Evolutionary conservation across 345 rosid species (phyloP), one percentile per base, ranked within the genome.

Genomic region (Eutrema heterophyllum): DNA sequence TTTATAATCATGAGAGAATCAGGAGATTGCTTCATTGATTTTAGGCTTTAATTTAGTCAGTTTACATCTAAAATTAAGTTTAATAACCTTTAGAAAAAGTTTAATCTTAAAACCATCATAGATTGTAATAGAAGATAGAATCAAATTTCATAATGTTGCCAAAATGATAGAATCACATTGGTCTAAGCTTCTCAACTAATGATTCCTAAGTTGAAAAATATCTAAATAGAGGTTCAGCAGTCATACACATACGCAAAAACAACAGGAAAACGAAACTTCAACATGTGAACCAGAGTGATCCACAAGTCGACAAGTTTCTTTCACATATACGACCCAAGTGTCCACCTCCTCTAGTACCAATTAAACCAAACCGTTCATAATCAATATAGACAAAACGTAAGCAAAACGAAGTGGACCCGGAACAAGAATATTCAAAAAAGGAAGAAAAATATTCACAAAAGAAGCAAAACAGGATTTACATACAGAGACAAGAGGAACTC

Each of bases 381-480:
- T 41, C 53, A 3, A 26, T 33, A n/a, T 29, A 35, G 40, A 73
- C 65, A 55, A 73, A 64, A 7, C 6, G 45, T 9, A 27, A 5
- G 16, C 13, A 21, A 12, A 36, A 32, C 64, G 2, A 53, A 48
- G 15, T 61, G 74, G 57, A 68, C 64, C 52, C 26, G 36, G 13
- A 54, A 46, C 66, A 54, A 29, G 71, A 18, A 61, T 13, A 62
- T 69, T 52, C 65, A 53, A 40, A 33, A 41, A 40, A 40, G 15
- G 40, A 33, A 18, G 55, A 41, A 15, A 33, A 29, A 43, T 71
- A 78, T 78, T 51, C 73, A 71, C 81, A 78, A 45, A 35, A 58
- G 36, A 61, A 67, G 67, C 69, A 60, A 35, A 40, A 69, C 64
- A 64, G 75, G 80, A 84, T 82, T 81, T 88, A 76, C 77, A 87